phyloP scores from a whole-genome alignment of 306 rosid genomes.

The Trifolium pratense region DNA sequence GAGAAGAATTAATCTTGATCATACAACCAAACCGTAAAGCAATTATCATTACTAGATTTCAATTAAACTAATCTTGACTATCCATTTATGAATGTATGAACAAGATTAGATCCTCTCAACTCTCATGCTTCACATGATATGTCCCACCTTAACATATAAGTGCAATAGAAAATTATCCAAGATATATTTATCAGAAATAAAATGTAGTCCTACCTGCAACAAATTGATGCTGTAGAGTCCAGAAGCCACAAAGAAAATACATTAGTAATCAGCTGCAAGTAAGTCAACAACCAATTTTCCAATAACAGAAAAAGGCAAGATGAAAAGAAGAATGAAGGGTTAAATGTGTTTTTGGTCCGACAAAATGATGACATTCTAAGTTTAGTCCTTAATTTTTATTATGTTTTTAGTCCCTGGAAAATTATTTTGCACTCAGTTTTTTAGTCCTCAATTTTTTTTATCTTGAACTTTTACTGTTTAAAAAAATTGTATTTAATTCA shows the following conservation, averaged over 20 bases:
- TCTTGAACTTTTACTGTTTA: too few relatives aligned
- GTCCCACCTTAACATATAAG: not conserved
- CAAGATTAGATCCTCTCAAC: constrained; percentile 11
- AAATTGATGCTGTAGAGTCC: constrained; percentile 87
- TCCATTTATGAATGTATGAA: not conserved
- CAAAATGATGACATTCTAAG: too few relatives aligned
- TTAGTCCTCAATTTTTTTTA: too few relatives aligned
- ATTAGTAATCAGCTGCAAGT: constrained; percentile 50
- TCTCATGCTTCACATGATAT: not conserved
- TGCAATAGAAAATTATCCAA: constrained; percentile 5
- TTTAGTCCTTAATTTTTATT: too few relatives aligned
- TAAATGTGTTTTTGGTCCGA: too few relatives aligned
- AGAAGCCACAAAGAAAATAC: constrained; percentile 54
- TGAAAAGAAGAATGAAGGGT: constrained; percentile 36
- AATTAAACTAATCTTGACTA: not conserved
- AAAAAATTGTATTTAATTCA: too few relatives aligned
- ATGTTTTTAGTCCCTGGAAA: too few relatives aligned
- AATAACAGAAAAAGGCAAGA: constrained; percentile 51
- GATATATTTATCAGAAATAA: constrained; percentile 35
- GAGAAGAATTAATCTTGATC: not conserved
- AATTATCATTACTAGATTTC: not conserved
- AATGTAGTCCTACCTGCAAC: constrained; percentile 84
- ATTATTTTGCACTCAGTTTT: too few relatives aligned
- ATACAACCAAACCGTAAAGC: not conserved
- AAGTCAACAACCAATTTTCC: constrained; percentile 45